phyloP scores from a whole-genome alignment of 495 filamentous ascomycete genomes.

The Hyphodiscus hymeniophilus region DNA sequence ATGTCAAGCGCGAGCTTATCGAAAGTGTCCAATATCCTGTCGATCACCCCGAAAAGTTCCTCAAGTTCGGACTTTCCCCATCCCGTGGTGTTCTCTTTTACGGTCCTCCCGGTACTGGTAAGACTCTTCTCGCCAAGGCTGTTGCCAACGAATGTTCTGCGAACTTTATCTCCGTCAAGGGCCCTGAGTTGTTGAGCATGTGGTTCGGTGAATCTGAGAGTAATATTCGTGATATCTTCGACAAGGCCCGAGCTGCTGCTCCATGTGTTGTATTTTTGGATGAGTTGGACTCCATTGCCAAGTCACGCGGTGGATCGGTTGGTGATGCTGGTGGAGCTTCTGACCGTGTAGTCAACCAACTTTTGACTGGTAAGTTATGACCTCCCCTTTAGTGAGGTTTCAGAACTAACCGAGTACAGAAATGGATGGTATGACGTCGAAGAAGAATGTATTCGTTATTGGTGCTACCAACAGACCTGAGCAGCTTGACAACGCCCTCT shows the following conservation, averaged over 20 bases:
- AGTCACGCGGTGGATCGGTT: slow-evolving; percentile 95
- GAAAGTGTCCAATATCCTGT: slow-evolving; percentile 98
- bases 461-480: slow-evolving; percentile 98
- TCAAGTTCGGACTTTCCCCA: slow-evolving; percentile 98
- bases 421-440: slow-evolving; percentile 99
- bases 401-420: slow-evolving; percentile 51
- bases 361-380: slow-evolving; percentile 75
- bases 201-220: slow-evolving; percentile 99
- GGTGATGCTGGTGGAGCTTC: slow-evolving; percentile 97
- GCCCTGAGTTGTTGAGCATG: slow-evolving; percentile 96
- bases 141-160: slow-evolving; percentile 98
- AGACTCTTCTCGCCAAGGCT: slow-evolving; percentile 97
- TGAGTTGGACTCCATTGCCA: slow-evolving; percentile 97
- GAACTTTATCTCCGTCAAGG: slow-evolving; percentile 99
- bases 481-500: slow-evolving; percentile 94
- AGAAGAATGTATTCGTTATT: slow-evolving; percentile 99
- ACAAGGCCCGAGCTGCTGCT: slow-evolving; percentile 97
- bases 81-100: slow-evolving; percentile 99
- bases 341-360: slow-evolving; percentile 99
- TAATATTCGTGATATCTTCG: slow-evolving; percentile 99
- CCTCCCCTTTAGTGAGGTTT: neutral
- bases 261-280: slow-evolving; percentile 99
- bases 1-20: slow-evolving; percentile 98
- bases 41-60: slow-evolving; percentile 99
- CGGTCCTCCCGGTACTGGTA: slow-evolving; percentile 98